Evolutionary conservation across 2,329 filamentous ascomycete species (phyloP).

Genomic region (Tolypocladium paradoxum): DNA sequence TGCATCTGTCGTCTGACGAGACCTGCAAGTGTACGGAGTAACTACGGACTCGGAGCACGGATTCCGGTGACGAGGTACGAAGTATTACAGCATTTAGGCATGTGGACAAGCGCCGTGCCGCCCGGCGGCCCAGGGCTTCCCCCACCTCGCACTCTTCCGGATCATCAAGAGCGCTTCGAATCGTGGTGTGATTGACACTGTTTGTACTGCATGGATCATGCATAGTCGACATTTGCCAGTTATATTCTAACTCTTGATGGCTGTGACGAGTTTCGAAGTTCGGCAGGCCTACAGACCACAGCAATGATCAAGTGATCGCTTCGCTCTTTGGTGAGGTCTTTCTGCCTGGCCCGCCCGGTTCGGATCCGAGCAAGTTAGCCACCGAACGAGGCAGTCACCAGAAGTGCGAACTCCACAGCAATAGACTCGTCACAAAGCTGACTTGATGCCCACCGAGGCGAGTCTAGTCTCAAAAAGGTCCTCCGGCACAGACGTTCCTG

Average conservation of each 20-base stretch:
- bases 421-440: neutral
- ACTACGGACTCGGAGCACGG: too few species aligned
- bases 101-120: neutral
- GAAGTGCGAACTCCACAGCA: neutral
- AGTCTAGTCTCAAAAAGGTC: neutral
- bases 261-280: neutral
- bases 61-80: too few species aligned
- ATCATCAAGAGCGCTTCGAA: neutral
- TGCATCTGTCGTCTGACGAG: neutral
- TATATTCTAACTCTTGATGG: neutral
- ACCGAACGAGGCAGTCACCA: neutral
- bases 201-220: neutral
- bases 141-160: neutral
- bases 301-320: too few species aligned
- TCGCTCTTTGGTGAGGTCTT: neutral
- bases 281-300: neutral
- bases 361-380: neutral
- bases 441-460: neutral
- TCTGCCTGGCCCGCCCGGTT: neutral
- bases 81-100: too few species aligned
- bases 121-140: neutral
- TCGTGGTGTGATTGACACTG: neutral
- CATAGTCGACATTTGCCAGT: neutral
- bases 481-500: neutral
- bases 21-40: neutral